Evolutionary conservation across 192 early-diverging fungal genomes (phyloP), one percentile per base, ranked within the genome.

Genomic region (Kickxella alabastrina): DNA sequence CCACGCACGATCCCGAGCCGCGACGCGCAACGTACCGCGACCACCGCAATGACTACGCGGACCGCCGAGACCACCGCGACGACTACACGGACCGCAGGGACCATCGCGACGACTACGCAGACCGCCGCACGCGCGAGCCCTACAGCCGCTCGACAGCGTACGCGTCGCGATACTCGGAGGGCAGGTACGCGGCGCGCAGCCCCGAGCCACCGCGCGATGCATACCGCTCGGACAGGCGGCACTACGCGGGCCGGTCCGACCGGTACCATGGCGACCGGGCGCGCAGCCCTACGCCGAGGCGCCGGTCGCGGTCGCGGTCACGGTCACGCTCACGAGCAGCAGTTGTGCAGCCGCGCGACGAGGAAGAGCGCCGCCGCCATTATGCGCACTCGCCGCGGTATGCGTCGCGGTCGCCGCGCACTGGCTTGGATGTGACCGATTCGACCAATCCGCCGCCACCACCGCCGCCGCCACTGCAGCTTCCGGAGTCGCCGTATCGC

Each of bases 151-250:
- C 59, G 14, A 48, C 59, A 3, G 59, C 59, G 13, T 47, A 68
- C 37, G 22, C 43, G 29, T 49, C 64, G 13, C 45, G 52, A 17
- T 62, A 63, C 24, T 42, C 18, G 8, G 64, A 68, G 17, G 31
- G 43, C 18, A 46, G 65, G 22, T 62, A 73, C 38, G 54, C 44
- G 9, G 44, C 49, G 3, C 63, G 58, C 25, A 74, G 71, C 43
- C 64, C 71, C 5, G 64, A 67, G 10, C 14, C 42, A 7, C 49
- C 52, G 17, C 54, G 55, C 10, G 46, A 1, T 15, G 37, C 45
- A 14, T 65, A 68, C 27, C 71, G 64, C 15, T 25, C 54, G 6
- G 70, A 59, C 43, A 63, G 64, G 10, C 54, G 70, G 9, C 45
- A 61, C 45, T 56, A 68, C 24, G 35, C 34, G 12, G 48, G 59